These are phyloP conservation scores for Cladorrhinum sp. DNA, from an alignment of 2,329 filamentous ascomycete species.

Conservation along the genomic window DNA sequence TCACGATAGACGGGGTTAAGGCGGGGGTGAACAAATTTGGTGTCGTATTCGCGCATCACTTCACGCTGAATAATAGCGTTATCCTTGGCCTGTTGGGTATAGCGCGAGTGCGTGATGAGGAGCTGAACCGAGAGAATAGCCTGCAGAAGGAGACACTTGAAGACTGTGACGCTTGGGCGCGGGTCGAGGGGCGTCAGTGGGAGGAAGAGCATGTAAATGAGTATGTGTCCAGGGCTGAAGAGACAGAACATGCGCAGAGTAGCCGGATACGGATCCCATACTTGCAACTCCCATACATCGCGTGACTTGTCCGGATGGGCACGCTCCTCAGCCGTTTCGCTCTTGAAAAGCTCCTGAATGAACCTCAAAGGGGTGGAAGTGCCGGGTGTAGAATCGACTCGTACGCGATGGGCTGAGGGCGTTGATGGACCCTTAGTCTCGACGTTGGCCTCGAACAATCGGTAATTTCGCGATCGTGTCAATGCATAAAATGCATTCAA, in stretches of 20 bases:
- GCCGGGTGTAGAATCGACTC: conserved; percentile 78
- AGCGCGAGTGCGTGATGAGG: conserved; percentile 67
- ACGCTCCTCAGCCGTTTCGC: conserved; percentile 72
- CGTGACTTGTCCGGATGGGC: conserved; percentile 77
- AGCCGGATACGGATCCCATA: conserved; percentile 91
- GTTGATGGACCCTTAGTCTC: conserved; percentile 68
- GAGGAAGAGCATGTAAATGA: conserved; percentile 85
- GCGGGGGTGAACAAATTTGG: conserved; percentile 87
- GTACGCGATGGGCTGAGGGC: conserved; percentile 82
- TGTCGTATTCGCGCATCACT: conserved; percentile 92
- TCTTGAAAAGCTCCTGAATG: conserved; percentile 64
- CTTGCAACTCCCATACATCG: conserved; percentile 90
- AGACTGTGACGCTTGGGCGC: conserved; percentile 79
- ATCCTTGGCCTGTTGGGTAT: conserved; percentile 83
- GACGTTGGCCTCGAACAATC: conserved; percentile 84
- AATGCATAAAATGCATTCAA: conserved; percentile 81
- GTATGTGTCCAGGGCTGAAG: conserved; percentile 90
- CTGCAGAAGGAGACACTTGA: conserved; percentile 77
- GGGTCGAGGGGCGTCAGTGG: conserved; percentile 74
- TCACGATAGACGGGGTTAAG: conserved; percentile 75
- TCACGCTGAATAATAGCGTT: conserved; percentile 81
- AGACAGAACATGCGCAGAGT: conserved; percentile 80
- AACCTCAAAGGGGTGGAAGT: conserved; percentile 76
- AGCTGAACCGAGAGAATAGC: conserved; percentile 74
- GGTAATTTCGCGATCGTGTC: conserved; percentile 77